Evolutionary conservation across 164 flowering plant genomes (phyloP), one percentile per base, ranked within the genome.

Genomic region (Warburgia ugandensis): DNA sequence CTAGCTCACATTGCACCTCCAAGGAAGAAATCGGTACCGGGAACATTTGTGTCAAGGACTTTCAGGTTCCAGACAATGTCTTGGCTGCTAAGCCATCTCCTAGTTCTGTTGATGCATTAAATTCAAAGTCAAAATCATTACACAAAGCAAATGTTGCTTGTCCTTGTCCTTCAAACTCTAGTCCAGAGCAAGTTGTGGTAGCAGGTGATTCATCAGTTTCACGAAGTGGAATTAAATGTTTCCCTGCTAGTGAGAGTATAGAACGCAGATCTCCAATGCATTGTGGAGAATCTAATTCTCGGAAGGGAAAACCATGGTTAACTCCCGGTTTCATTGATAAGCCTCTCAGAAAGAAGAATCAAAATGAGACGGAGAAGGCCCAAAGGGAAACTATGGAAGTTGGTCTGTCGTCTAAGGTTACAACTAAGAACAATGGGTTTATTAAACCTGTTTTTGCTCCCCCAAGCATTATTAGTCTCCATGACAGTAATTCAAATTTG

Each of bases 291-390:
- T 29, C 52, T 32, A 53, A 25, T 20, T 42, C 59, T 12, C 19
- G 35, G n/a, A n/a, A 29, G 17, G 58, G 66, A 40, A 68, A 68
- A 60, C 73, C 75, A 16, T 54, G 65, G 5, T 64, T 75, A 36
- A 7, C 65, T 47, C 60, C 64, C 32, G 73, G 75, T 48, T 70
- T 73, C 59, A 69, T 68, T 25, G 61, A 52, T 31, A 73, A 60
- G 57, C 35, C 23, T 26, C 49, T 58, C 3, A 32, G 49, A 40
- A 31, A 39, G 27, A 60, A 28, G 22, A 26, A 37, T 23, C 26
- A n/a, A 17, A 57, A 48, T 20, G 49, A 48, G 37, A 42, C 48
- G 30, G 59, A 53, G 50, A 53, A 53, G 47, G 28, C 54, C 20
- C 35, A 46, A 3, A 28, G 14, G 29, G 52, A 36, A 53, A 6